These are phyloP conservation scores for Mycena amicta DNA, from an alignment of 768 basidiomycete genomes.

Conservation along the genomic window DNA sequence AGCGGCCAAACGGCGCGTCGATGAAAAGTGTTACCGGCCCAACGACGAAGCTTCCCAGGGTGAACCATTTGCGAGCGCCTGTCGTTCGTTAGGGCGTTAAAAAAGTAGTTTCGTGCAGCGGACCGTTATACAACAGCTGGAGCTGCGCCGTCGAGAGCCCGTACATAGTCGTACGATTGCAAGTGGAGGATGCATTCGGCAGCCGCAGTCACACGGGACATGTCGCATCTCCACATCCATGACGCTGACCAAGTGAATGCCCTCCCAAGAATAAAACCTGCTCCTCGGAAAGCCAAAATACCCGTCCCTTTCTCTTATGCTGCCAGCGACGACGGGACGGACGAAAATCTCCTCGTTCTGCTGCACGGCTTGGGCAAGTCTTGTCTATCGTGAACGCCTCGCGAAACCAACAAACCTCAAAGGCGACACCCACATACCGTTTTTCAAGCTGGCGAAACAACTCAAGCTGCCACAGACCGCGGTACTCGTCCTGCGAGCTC, in stretches of 20 bases:
- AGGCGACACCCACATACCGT: slow-evolving; percentile 86
- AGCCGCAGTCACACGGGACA: too few species aligned
- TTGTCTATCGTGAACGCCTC: not conserved
- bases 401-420: slow-evolving; percentile 6
- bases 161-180: slow-evolving; percentile 12
- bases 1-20: slow-evolving; percentile 83
- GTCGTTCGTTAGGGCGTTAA: not conserved
- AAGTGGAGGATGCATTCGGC: not conserved
- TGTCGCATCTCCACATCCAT: not conserved
- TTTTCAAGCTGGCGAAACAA: slow-evolving; percentile 68
- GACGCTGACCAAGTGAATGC: slow-evolving; percentile 6
- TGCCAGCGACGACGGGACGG: slow-evolving; percentile 80
- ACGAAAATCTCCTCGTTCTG: slow-evolving; percentile 83
- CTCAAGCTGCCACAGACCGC: slow-evolving; percentile 91
- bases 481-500: slow-evolving; percentile 76
- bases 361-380: slow-evolving; percentile 82
- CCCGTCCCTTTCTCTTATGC: slow-evolving; percentile 65
- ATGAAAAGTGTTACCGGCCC: slow-evolving; percentile 49
- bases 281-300: slow-evolving; percentile 48
- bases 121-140: slow-evolving; percentile 13
- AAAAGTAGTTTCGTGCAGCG: not conserved
- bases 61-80: slow-evolving; percentile 49
- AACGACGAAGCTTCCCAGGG: slow-evolving; percentile 39
- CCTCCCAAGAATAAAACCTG: slow-evolving; percentile 46
- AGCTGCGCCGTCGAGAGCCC: slow-evolving; percentile 11